A percentile compares a stretch with the other conserved stretches of the same genome.
phyloP scores from a whole-genome alignment of 164 flowering plant genomes.

The Buxus sempervirens region DNA sequence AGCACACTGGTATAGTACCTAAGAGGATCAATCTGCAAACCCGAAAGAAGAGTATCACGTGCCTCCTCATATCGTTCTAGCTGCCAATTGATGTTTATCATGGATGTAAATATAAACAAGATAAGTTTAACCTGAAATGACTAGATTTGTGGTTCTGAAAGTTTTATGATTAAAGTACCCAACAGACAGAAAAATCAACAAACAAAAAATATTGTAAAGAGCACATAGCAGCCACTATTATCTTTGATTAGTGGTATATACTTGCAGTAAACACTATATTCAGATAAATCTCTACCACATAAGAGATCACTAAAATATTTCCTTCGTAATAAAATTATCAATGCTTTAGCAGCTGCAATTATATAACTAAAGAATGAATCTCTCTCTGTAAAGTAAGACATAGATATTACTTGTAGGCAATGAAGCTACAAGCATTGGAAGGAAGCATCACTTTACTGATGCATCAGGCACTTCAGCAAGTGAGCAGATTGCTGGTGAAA shows the following conservation, averaged over 20 bases:
- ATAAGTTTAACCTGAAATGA: neutral
- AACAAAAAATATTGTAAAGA: too few species aligned
- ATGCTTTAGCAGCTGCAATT: too few species aligned
- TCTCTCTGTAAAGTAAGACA: too few species aligned
- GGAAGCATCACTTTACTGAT: constrained; percentile 43
- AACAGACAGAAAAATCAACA: neutral
- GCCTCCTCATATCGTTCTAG: constrained; percentile 85
- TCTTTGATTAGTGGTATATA: too few species aligned
- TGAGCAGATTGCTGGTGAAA: constrained; percentile 52
- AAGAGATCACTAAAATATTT: too few species aligned
- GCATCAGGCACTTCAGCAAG: constrained; percentile 40
- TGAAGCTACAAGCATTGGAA: constrained; percentile 23
- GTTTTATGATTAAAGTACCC: too few species aligned
- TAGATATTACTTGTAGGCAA: constrained; percentile 7
- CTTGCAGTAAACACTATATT: too few species aligned
- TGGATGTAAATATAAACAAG: neutral
- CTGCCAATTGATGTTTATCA: constrained; percentile 37
- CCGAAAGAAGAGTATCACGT: constrained; percentile 65
- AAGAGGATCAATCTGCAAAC: constrained; percentile 82
- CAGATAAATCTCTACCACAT: too few species aligned
- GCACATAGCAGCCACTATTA: too few species aligned
- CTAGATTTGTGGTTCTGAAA: neutral
- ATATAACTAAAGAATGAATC: too few species aligned
- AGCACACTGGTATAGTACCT: constrained; percentile 39
- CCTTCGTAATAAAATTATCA: too few species aligned